phyloP scores from a whole-genome alignment of 2,329 filamentous ascomycete genomes.

The Cladosporium velox region DNA sequence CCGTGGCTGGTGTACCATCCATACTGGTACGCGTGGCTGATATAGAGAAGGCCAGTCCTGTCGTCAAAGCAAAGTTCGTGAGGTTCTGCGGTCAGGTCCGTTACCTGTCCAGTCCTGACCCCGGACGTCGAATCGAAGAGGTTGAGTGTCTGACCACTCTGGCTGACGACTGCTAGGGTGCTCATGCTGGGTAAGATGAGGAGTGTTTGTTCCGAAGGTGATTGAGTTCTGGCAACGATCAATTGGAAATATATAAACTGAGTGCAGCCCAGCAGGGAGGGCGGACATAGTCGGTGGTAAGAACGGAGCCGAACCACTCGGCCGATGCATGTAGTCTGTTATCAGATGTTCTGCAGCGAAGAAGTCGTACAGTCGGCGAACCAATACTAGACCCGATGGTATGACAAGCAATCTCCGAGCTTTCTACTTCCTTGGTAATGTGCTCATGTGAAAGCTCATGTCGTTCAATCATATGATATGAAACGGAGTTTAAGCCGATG shows the following conservation, averaged over 20 bases:
- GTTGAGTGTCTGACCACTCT: constrained; percentile 20
- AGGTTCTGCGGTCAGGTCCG: constrained; percentile 21
- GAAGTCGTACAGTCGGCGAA: background rate
- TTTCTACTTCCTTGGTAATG: background rate
- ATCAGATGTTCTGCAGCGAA: background rate
- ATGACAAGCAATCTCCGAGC: background rate
- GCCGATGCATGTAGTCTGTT: background rate
- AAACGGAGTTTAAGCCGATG: background rate
- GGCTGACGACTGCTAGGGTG: constrained; percentile 23
- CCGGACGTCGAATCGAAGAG: constrained; percentile 21
- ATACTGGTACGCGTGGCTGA: constrained; percentile 23
- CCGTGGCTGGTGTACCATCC: constrained; percentile 24
- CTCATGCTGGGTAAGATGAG: background rate
- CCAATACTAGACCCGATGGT: background rate
- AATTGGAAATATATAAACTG: background rate
- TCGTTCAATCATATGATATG: background rate
- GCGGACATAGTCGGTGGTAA: constrained; percentile 8
- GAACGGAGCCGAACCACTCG: background rate
- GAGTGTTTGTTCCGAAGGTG: background rate
- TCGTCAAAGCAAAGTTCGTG: constrained; percentile 24
- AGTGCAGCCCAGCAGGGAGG: background rate
- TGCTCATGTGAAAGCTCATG: background rate
- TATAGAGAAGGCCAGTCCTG: constrained; percentile 21
- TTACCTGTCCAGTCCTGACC: constrained; percentile 10
- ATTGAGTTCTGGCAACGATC: background rate